A percentile compares a stretch with the other conserved stretches of the same genome.
Evolutionary conservation across 1,284 basidiomycete genomes (phyloP).

Genomic region (Macrocystidia cucumis): DNA sequence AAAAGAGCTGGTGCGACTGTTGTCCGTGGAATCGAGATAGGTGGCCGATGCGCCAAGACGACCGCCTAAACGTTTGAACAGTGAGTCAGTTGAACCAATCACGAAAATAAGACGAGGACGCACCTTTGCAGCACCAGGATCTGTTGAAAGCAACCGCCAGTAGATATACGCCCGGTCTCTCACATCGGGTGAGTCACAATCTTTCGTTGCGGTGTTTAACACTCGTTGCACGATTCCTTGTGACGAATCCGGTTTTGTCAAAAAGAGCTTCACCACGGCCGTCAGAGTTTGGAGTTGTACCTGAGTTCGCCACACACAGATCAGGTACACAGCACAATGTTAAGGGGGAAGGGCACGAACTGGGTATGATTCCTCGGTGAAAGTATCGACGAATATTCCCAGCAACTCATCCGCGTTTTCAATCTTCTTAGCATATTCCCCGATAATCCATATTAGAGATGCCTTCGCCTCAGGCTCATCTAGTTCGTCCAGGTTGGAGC

Average conservation of each 20-base stretch:
- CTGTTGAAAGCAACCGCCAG: conserved; percentile 90
- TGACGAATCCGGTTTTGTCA: conserved; percentile 89
- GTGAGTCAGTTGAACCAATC: conserved; percentile 1
- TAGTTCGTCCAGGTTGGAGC: conserved; percentile 91
- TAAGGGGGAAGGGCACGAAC: conserved; percentile 32
- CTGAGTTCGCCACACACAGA: conserved; percentile 19
- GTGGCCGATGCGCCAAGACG: conserved; percentile 86
- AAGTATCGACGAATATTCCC: conserved; percentile 85
- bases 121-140: conserved; percentile 91
- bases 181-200: conserved; percentile 97
- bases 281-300: conserved; percentile 96
- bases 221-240: conserved; percentile 88
- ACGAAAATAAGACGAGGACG: conserved; percentile 10
- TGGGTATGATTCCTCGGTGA: conserved; percentile 90
- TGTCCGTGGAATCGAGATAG: conserved; percentile 88
- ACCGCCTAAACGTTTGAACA: conserved; percentile 55
- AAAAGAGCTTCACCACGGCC: conserved; percentile 94
- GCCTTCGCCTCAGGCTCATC: conserved; percentile 99
- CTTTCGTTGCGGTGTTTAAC: conserved; percentile 90
- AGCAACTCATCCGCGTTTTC: conserved; percentile 94
- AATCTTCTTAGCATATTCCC: conserved; percentile 96
- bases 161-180: conserved; percentile 95
- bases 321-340: background rate
- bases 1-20: conserved; percentile 88
- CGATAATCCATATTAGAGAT: conserved; percentile 97